phyloP scores from a whole-genome alignment of 768 basidiomycete species.

The Suillus subluteus region DNA sequence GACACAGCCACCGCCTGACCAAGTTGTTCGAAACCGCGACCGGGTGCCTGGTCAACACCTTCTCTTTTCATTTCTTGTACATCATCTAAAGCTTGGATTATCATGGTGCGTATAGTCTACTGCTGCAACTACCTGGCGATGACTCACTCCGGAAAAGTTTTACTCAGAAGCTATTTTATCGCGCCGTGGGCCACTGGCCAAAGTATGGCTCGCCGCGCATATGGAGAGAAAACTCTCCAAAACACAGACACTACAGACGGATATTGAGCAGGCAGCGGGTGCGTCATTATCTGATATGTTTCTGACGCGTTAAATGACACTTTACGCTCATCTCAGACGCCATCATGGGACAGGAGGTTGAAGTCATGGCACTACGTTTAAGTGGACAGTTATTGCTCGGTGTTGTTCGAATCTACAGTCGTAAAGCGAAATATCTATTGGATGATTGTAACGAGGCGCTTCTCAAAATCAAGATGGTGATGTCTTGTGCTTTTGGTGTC shows the following conservation, averaged over 20 bases:
- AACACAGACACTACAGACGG: slow-evolving; percentile 90
- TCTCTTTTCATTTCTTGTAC: slow-evolving; percentile 20
- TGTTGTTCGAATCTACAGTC: slow-evolving; percentile 95
- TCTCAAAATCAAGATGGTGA: slow-evolving; percentile 92
- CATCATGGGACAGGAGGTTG: slow-evolving; percentile 92
- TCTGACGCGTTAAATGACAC: background rate
- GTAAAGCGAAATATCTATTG: slow-evolving; percentile 96
- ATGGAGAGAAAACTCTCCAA: slow-evolving; percentile 98
- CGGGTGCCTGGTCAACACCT: slow-evolving; percentile 8
- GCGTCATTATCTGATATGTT: slow-evolving; percentile 30
- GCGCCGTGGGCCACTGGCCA: slow-evolving; percentile 90
- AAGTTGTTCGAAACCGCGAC: slow-evolving; percentile 13
- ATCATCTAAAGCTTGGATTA: slow-evolving; percentile 23
- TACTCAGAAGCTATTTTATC: slow-evolving; percentile 94
- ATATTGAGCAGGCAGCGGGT: slow-evolving; percentile 95
- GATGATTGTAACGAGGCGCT: slow-evolving; percentile 98
- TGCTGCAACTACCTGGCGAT: background rate
- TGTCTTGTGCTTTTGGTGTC: slow-evolving; percentile 4
- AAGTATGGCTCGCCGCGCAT: slow-evolving; percentile 99
- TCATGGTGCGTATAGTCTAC: slow-evolving; percentile 25
- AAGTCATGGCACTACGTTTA: slow-evolving; percentile 92
- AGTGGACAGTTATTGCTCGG: slow-evolving; percentile 96
- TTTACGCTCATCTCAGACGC: slow-evolving; percentile 54
- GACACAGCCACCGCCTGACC: slow-evolving; percentile 28
- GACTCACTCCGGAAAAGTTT: slow-evolving; percentile 51